These are phyloP conservation scores for Gilbertella persicaria DNA, from an alignment of 371 early-diverging fungal genomes.

Conservation along the genomic window DNA sequence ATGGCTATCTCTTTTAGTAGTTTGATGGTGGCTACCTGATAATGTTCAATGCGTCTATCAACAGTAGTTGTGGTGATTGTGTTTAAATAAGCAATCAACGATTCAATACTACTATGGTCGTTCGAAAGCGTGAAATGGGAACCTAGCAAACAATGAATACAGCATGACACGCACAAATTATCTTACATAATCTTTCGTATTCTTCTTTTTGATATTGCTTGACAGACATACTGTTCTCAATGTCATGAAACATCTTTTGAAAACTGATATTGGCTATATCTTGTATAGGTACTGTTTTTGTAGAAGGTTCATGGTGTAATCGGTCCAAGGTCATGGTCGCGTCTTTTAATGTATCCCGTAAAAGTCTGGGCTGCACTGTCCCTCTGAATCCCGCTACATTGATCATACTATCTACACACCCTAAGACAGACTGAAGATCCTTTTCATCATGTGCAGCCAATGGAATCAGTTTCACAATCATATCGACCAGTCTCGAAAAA, in stretches of 20 bases:
- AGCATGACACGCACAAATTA: neutral
- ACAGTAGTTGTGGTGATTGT: conserved; percentile 29
- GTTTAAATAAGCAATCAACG: conserved; percentile 36
- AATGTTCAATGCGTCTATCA: conserved; percentile 19
- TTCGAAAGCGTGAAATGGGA: conserved; percentile 32
- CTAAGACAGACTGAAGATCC: conserved; percentile 20
- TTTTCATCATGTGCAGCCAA: conserved; percentile 9
- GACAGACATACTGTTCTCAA: conserved; percentile 25
- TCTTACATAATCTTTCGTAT: conserved; percentile 35
- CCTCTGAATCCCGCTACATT: conserved; percentile 38
- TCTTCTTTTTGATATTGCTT: conserved; percentile 28
- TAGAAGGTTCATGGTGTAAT: neutral
- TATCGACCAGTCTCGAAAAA: conserved; percentile 22
- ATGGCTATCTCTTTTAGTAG: conserved; percentile 31
- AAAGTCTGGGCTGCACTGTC: conserved; percentile 12
- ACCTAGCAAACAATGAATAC: conserved; percentile 13
- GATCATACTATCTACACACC: conserved; percentile 42
- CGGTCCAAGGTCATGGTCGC: conserved; percentile 10
- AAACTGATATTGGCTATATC: conserved; percentile 34
- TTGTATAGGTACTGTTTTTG: neutral
- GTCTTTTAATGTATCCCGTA: conserved; percentile 25
- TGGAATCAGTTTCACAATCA: conserved; percentile 19
- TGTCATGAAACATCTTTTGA: conserved; percentile 26
- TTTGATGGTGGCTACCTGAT: conserved; percentile 37
- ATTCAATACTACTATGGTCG: conserved; percentile 14